Conservation (phyloP, 345 rosid genomes). For the Dipteronia sinensis region DNA sequence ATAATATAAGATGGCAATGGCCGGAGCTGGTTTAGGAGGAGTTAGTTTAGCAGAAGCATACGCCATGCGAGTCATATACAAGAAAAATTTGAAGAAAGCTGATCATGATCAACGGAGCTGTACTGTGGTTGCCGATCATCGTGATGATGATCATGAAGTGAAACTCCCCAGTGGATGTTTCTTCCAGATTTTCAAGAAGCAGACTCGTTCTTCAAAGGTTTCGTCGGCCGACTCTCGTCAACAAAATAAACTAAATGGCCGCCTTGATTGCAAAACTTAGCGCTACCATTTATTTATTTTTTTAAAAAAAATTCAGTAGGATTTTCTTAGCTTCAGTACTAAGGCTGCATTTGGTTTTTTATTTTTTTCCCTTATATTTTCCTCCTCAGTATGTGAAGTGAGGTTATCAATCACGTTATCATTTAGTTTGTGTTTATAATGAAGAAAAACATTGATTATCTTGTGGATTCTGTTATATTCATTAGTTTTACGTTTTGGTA, state of each 20-base stretch:
- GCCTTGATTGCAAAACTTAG: not conserved
- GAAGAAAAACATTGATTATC: no score
- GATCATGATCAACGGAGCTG: not conserved
- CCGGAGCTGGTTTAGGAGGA: conserved; percentile 12
- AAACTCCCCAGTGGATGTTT: conserved; percentile 23
- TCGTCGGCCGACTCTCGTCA: conserved; percentile 3
- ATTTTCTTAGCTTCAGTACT: not conserved
- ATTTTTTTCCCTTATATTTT: no score
- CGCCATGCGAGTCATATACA: conserved; percentile 33
- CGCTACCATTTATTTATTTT: no score
- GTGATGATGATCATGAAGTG: conserved; percentile 10
- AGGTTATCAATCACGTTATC: no score
- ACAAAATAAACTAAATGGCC: not conserved
- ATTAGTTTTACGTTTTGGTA: no score
- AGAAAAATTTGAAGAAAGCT: conserved; percentile 36
- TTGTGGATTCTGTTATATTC: no score
- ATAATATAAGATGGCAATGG: conserved; percentile 10
- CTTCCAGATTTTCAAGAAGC: conserved; percentile 16
- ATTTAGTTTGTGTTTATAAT: no score
- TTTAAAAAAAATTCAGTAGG: not conserved
- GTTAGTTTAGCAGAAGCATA: conserved; percentile 46
- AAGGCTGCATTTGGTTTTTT: no score
- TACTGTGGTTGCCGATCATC: no score
- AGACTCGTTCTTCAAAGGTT: conserved; percentile 24
- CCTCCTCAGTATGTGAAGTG: no score